phyloP scores from a whole-genome alignment of 805 yeast genomes.

The Lachancea sp. region DNA sequence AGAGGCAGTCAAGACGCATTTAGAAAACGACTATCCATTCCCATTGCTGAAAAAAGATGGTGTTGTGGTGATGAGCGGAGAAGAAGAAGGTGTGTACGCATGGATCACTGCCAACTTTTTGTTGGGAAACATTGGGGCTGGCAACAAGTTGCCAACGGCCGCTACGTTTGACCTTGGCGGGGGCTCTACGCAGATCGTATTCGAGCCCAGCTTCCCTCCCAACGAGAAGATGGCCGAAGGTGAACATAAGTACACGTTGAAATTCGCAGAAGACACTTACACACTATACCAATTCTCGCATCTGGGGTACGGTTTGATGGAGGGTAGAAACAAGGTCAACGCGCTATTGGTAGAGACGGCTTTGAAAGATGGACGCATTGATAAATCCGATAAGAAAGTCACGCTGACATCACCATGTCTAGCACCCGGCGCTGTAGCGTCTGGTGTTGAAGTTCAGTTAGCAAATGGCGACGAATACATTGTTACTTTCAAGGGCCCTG shows the following conservation, averaged over 20 bases:
- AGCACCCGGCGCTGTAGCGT: slow-evolving; percentile 66
- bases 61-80: slow-evolving; percentile 89
- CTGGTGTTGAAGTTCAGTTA: slow-evolving; percentile 54
- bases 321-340: slow-evolving; percentile 83
- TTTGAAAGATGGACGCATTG: slow-evolving; percentile 37
- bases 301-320: slow-evolving; percentile 91
- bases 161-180: slow-evolving; percentile 98
- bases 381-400: slow-evolving; percentile 35
- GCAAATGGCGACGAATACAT: slow-evolving; percentile 41
- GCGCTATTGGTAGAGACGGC: slow-evolving; percentile 51
- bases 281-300: slow-evolving; percentile 89
- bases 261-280: slow-evolving; percentile 77
- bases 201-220: slow-evolving; percentile 76
- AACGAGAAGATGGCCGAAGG: slow-evolving; percentile 69
- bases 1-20: slow-evolving; percentile 65
- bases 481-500: slow-evolving; percentile 62
- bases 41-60: slow-evolving; percentile 86
- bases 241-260: slow-evolving; percentile 75
- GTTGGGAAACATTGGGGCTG: slow-evolving; percentile 84
- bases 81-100: slow-evolving; percentile 96
- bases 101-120: slow-evolving; percentile 96
- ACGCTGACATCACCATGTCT: slow-evolving; percentile 75
- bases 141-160: slow-evolving; percentile 73
- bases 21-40: slow-evolving; percentile 81
- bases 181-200: slow-evolving; percentile 97